Conservation (phyloP, 2,329 filamentous ascomycete genomes). For the Penicillium janthinellum region DNA sequence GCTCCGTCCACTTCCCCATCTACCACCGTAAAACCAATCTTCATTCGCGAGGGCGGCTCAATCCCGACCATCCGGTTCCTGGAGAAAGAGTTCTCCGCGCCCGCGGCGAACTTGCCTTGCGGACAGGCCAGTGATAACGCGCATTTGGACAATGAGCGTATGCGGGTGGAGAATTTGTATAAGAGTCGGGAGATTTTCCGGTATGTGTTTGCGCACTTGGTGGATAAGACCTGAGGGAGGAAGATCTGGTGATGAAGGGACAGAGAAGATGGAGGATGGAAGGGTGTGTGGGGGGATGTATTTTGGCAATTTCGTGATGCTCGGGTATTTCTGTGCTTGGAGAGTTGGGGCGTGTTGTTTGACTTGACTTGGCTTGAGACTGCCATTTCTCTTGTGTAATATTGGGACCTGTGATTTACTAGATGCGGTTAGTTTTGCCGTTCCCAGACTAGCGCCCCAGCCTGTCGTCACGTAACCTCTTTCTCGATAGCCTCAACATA, state of each 20-base stretch:
- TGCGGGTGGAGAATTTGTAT: conserved; percentile 81
- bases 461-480: too few relatives aligned
- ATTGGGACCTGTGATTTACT: too few relatives aligned
- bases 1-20: background rate
- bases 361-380: background rate
- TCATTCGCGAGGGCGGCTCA: conserved; percentile 92
- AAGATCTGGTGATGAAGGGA: background rate
- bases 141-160: conserved; percentile 92
- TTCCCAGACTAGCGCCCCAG: too few relatives aligned
- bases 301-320: background rate
- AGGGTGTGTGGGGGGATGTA: background rate
- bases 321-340: background rate
- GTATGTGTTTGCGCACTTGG: conserved; percentile 74
- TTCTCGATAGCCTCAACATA: too few relatives aligned
- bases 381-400: background rate
- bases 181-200: conserved; percentile 92
- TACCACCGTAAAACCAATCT: conserved; percentile 61
- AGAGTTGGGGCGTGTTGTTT: background rate
- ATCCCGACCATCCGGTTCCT: conserved; percentile 93
- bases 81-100: conserved; percentile 89
- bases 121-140: conserved; percentile 93
- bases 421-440: too few relatives aligned
- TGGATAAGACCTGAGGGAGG: conserved; percentile 31
- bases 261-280: background rate
- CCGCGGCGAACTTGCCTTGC: conserved; percentile 89